A percentile compares a stretch with the other conserved stretches of the same genome.
These are phyloP conservation scores for Psilocybe cyanescens DNA, from an alignment of 768 basidiomycete genomes.

Conservation along the genomic window DNA sequence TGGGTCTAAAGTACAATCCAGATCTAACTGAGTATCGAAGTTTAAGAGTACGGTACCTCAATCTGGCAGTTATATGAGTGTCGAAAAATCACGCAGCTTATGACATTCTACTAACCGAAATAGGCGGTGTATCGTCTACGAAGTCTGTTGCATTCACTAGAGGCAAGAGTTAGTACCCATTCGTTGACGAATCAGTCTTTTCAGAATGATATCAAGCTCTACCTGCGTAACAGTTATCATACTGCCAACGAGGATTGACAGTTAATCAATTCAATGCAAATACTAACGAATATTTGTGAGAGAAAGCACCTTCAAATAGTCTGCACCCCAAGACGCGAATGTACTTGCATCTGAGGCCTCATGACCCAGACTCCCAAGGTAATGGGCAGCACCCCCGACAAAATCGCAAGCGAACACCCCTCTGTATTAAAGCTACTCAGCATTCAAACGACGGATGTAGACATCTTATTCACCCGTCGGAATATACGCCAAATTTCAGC, in stretches of 20 bases:
- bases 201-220: neutral
- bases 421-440: conserved; percentile 22
- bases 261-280: conserved; percentile 1
- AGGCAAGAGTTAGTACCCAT: neutral
- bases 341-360: conserved; percentile 50
- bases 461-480: conserved; percentile 38
- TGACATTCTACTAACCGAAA: conserved; percentile 31
- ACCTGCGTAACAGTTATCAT: conserved; percentile 56
- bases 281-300: neutral
- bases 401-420: conserved; percentile 49
- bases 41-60: conserved; percentile 27
- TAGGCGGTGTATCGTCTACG: conserved; percentile 48
- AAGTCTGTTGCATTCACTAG: conserved; percentile 46
- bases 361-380: conserved; percentile 47
- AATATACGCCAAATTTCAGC: conserved; percentile 71
- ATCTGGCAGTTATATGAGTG: conserved; percentile 27
- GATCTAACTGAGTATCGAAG: neutral
- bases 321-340: conserved; percentile 54
- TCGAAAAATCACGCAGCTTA: neutral
- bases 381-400: conserved; percentile 47
- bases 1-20: conserved; percentile 34
- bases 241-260: conserved; percentile 25
- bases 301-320: conserved; percentile 41
- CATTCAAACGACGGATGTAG: neutral
- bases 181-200: neutral